Base-by-base conservation (phyloP, 805 yeast genomes). In the Pichia scutulata region DNA sequence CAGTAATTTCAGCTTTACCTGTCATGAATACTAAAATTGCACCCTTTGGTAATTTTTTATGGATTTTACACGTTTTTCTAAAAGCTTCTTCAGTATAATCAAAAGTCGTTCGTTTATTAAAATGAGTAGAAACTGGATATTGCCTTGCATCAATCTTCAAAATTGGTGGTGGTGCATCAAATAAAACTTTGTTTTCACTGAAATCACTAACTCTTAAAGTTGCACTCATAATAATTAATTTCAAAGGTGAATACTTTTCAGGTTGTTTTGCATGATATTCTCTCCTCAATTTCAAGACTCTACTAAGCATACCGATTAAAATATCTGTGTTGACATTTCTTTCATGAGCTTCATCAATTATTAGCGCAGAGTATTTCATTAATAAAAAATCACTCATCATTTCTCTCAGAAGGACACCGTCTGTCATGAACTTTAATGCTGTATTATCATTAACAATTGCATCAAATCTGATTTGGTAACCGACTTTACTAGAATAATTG, bases 281-380 rank as follows among this genome's bases (percentile, higher is more conserved):
- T 19, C 78, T 71, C 60, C 99, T 80, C 39, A 92, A 73, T 55
- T 75, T 80, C 53, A 89, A 78, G 18, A 90, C 84, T 58, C 99
- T 81, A 62, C 96, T 88, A 47, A 93, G 71, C 84, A 93, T 86
- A 44, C 99, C 99, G 55, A 93, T 89, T 50, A 93, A 72, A 44
- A 93, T 92, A 68, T 93, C 99, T 0, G 99, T 93, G 63, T 93
- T 93, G 53, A 92, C 82, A 63, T 89, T 92, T 65, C 99, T 79
- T 67, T 93, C 99, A 66, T 93, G 99, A 0, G 99, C 99, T 68
- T 93, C 99, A 71, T 93, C 99, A 52, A 93, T 87, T 25, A 95
- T 77, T 43, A 93, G 76, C 0, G 86, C 83, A 0, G 97, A 89
- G 64, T 93, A 93, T 60, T 86, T 87, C 36, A 79, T 74, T 46